Base-by-base conservation (phyloP, 1,284 basidiomycete genomes). In the Prillingera fragicola region DNA sequence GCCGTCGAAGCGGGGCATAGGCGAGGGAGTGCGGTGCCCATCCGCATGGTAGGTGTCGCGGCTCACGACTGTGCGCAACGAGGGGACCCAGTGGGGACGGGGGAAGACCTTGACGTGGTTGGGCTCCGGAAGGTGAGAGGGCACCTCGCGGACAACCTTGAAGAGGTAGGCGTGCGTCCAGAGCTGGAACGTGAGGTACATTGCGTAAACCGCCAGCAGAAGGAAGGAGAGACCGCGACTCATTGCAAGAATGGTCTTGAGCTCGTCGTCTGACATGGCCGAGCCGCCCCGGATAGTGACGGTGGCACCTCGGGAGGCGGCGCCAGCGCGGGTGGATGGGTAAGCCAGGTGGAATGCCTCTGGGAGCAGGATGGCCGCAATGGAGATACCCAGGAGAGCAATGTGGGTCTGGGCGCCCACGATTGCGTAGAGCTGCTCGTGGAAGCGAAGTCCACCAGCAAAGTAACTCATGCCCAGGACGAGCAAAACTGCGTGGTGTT, bases 331-430 rank as follows among this genome's bases (percentile, higher is more conserved):
- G n/a, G n/a, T n/a, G n/a, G n/a, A 14, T 38, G 45, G 36, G 45
- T 40, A 45, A 59, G n/a, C 62, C 59, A 75, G 66, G 63, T 81
- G 79, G 60, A 80, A 83, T 3, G 79, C 81, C 15, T 78, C 77
- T 4, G 89, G 89, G 3, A 92, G 74, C 12, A 90, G 75, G 37
- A 90, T 80, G 12, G 84, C 86, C 26, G 60, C 58, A 36, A 70
- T 84, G 42, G 83, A 82, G 48, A 90, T 75, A 17, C 82, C 84
- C 49, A 92, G 68, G 24, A 91, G 72, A 12, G 85, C 83, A 8
- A 84, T 82, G 64, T 90, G 87, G 50, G 88, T 71, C 67, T 91
- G 88, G 2, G 85, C 80, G 47, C 81, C 85, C 78, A 65, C 77
- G 22, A 78, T 74, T 37, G 77, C 77, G 59, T 82, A 82, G 31